Percentiles rank a stretch among this genome's conserved stretches.
Conservation (phyloP, 257 asterid species). For the Misopates orontium region DNA sequence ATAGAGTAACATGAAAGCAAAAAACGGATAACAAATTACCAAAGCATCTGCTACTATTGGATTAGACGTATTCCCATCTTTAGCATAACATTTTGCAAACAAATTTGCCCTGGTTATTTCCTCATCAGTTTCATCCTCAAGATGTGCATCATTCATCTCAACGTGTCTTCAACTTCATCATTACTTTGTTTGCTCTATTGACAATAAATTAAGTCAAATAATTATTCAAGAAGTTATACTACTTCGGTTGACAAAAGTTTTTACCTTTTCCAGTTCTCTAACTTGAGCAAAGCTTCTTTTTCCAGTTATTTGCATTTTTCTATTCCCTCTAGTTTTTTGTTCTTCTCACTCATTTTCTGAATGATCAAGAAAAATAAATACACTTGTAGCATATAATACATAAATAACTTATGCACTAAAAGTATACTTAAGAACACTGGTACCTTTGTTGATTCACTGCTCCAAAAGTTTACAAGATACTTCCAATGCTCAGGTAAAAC, state of each 20-base stretch:
- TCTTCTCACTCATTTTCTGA: background rate
- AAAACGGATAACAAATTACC: background rate
- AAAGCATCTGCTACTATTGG: background rate
- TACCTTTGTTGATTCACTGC: background rate
- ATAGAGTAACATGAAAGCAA: no score
- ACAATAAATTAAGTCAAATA: background rate
- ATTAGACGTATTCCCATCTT: background rate
- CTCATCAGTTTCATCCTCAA: background rate
- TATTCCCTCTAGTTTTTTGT: background rate
- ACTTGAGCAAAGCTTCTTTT: conserved; percentile 14
- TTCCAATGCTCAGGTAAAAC: background rate
- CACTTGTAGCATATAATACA: background rate
- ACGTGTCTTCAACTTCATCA: background rate
- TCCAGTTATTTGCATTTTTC: background rate
- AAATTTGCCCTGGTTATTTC: background rate
- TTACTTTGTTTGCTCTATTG: background rate
- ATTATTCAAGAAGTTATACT: background rate
- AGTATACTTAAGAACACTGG: no score
- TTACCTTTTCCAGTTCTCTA: background rate
- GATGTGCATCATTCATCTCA: background rate
- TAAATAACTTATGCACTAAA: background rate
- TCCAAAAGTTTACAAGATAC: background rate
- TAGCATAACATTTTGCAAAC: conserved; percentile 12
- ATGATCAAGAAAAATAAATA: no score
- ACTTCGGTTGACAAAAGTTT: background rate